phyloP scores from a whole-genome alignment of 352 stramenopile genomes.

The Pythium insidiosum region DNA sequence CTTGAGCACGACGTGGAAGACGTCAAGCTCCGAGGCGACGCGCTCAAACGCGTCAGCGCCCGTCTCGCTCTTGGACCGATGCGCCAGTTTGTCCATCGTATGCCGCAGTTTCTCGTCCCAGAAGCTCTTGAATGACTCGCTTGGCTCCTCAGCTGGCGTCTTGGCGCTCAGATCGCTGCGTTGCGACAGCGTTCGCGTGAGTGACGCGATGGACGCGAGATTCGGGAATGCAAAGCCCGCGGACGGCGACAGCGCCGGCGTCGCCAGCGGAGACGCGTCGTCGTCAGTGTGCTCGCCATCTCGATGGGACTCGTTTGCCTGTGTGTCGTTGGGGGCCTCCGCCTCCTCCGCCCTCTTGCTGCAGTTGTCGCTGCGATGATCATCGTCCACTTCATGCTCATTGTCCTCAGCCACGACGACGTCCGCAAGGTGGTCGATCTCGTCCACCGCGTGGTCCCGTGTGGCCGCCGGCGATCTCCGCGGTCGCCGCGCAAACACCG shows the following conservation, averaged over 20 bases:
- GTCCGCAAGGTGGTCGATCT: too few relatives aligned
- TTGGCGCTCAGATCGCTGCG: neutral
- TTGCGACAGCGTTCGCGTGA: conserved; percentile 8
- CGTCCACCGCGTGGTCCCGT: too few relatives aligned
- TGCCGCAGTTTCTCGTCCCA: conserved; percentile 71
- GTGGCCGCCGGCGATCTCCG: too few relatives aligned
- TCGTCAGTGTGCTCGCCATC: neutral
- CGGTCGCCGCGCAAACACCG: conserved; percentile 10
- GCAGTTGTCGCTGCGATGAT: too few relatives aligned
- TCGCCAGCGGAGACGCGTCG: neutral
- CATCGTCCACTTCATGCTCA: too few relatives aligned
- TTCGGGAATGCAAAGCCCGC: conserved; percentile 8
- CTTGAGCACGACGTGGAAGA: conserved; percentile 71
- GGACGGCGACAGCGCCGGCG: conserved; percentile 4
- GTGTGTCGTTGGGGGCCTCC: neutral
- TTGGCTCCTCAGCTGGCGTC: neutral
- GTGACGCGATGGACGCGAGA: conserved; percentile 13
- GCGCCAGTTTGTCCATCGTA: conserved; percentile 49
- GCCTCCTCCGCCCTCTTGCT: too few relatives aligned
- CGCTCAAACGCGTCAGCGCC: conserved; percentile 11
- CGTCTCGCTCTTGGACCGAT: conserved; percentile 14
- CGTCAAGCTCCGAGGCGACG: conserved; percentile 16
- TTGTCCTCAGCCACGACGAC: too few relatives aligned
- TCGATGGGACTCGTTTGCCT: neutral
- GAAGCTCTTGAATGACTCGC: conserved; percentile 63